phyloP scores from a whole-genome alignment of 805 yeast species.

The Blastobotrys chiropterorum region DNA sequence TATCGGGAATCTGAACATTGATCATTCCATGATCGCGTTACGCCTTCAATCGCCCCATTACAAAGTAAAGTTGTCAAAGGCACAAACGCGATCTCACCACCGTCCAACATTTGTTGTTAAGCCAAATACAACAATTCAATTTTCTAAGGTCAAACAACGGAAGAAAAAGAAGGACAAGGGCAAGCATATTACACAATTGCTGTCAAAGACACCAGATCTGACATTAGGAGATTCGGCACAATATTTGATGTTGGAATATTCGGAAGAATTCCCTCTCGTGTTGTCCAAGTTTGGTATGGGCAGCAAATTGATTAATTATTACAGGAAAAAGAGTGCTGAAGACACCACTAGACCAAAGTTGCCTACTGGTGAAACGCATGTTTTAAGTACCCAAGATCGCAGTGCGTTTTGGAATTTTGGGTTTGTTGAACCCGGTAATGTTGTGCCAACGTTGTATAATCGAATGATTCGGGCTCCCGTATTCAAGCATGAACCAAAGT shows the following conservation, averaged over 20 bases:
- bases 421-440: constrained; percentile 87
- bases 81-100: constrained; percentile 71
- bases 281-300: constrained; percentile 94
- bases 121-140: constrained; percentile 70
- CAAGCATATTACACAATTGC: constrained; percentile 67
- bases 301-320: constrained; percentile 84
- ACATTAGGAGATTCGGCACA: constrained; percentile 80
- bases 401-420: constrained; percentile 99
- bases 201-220: constrained; percentile 64
- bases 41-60: constrained; percentile 87
- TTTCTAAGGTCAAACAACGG: constrained; percentile 67
- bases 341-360: constrained; percentile 84
- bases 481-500: constrained; percentile 71
- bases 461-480: constrained; percentile 90
- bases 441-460: constrained; percentile 90
- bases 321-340: constrained; percentile 73
- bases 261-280: constrained; percentile 81
- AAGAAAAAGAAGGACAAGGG: constrained; percentile 89
- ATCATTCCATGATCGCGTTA: constrained; percentile 83
- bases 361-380: constrained; percentile 90
- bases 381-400: constrained; percentile 90
- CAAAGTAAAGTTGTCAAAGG: constrained; percentile 64
- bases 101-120: constrained; percentile 69
- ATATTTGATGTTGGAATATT: constrained; percentile 74
- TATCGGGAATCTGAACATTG: constrained; percentile 82